These are phyloP conservation scores for Chaetomiaceae sp. DNA, from an alignment of 2,329 filamentous ascomycete genomes.

Conservation along the genomic window DNA sequence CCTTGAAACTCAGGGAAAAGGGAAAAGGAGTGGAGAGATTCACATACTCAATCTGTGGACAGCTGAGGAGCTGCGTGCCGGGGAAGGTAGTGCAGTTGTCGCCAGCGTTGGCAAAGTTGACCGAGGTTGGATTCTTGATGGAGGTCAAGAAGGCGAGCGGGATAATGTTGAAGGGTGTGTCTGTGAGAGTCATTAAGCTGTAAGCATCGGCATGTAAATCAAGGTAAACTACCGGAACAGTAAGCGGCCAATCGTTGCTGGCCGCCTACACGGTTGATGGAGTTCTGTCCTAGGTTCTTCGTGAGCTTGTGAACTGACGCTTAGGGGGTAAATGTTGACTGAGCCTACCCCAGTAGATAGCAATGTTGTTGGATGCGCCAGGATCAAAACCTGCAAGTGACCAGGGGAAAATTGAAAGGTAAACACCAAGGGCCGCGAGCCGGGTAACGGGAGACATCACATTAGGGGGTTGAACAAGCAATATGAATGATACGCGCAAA, in stretches of 20 bases:
- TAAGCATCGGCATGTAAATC: neutral
- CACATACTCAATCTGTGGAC: conserved; percentile 59
- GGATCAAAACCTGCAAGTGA: conserved; percentile 40
- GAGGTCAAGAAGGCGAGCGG: conserved; percentile 57
- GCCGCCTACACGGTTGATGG: conserved; percentile 40
- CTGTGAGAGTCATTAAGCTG: conserved; percentile 2
- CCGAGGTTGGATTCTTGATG: conserved; percentile 46
- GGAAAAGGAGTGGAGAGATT: neutral
- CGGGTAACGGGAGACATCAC: too few relatives aligned
- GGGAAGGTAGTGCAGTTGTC: conserved; percentile 54
- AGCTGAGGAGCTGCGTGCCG: conserved; percentile 53
- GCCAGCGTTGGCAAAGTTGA: conserved; percentile 62
- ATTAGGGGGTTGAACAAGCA: too few relatives aligned
- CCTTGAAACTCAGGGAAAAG: too few relatives aligned
- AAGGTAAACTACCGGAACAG: conserved; percentile 44
- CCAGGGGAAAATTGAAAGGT: conserved; percentile 9
- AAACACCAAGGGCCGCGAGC: conserved; percentile 8
- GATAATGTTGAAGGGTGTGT: conserved; percentile 43
- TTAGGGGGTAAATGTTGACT: neutral
- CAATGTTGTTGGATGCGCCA: conserved; percentile 47
- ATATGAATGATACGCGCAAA: too few relatives aligned
- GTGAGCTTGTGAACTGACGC: neutral
- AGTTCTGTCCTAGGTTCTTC: conserved; percentile 49
- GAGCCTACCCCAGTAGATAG: conserved; percentile 58
- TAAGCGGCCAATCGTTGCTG: conserved; percentile 54